Conservation (phyloP, 2,329 filamentous ascomycete species). For the Leptographium radiaticola region DNA sequence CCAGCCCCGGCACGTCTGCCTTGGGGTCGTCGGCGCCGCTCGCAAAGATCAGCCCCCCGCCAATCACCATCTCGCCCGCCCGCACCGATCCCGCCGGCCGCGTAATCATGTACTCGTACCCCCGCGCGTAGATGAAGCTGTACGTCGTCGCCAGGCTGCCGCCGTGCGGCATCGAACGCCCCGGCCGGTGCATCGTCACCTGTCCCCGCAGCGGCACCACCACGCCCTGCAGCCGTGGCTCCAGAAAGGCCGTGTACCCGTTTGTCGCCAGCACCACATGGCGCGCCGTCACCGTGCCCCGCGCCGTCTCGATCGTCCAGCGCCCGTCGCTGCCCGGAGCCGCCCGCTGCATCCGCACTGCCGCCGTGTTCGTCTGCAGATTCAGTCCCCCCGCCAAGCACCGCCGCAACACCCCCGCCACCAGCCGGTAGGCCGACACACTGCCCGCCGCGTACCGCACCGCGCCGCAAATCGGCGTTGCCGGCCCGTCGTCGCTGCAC, state of each 20-base stretch:
- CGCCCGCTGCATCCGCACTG: conserved; percentile 13
- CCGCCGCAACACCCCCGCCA: conserved; percentile 29
- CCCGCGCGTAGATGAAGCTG: conserved; percentile 44
- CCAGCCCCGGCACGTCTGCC: conserved; percentile 22
- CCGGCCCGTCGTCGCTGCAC: conserved; percentile 15
- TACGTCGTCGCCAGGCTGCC: conserved; percentile 30
- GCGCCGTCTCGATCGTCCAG: conserved; percentile 28
- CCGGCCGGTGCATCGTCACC: conserved; percentile 28
- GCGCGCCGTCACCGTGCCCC: conserved; percentile 26
- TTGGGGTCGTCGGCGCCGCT: conserved; percentile 19
- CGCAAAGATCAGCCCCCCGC: conserved; percentile 34
- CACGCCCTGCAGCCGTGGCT: conserved; percentile 28
- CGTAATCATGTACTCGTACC: conserved; percentile 57
- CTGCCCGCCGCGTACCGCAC: conserved; percentile 32
- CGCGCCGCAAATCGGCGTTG: conserved; percentile 24
- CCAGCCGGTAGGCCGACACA: conserved; percentile 26
- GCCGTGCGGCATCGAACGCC: conserved; percentile 20
- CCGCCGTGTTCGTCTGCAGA: conserved; percentile 39
- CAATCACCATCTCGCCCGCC: conserved; percentile 45
- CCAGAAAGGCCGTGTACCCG: conserved; percentile 34
- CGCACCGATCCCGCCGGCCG: conserved; percentile 30
- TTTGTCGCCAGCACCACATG: conserved; percentile 40
- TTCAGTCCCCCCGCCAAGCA: conserved; percentile 30
- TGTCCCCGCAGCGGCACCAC: conserved; percentile 38
- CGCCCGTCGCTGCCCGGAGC: background rate